These are phyloP conservation scores for Leucocoprinus sp. DNA, from an alignment of 768 basidiomycete genomes.

Conservation along the genomic window DNA sequence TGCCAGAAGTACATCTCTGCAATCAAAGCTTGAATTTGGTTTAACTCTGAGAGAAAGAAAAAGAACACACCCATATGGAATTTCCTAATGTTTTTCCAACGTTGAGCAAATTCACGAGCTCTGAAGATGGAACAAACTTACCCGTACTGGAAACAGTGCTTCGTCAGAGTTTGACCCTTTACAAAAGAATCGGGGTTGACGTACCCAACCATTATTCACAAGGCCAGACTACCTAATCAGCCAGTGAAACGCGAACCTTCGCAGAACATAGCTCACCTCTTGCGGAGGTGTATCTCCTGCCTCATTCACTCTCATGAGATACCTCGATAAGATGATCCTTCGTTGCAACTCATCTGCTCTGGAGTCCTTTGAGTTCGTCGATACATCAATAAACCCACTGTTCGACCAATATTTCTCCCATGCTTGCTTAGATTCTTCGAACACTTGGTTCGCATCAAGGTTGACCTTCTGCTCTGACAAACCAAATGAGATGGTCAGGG, in stretches of 20 bases:
- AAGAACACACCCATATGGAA: conserved; percentile 43
- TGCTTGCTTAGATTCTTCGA: conserved; percentile 24
- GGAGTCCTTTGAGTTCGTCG: conserved; percentile 39
- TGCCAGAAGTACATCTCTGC: conserved; percentile 55
- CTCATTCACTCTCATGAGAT: conserved; percentile 51
- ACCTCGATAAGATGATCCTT: conserved; percentile 46
- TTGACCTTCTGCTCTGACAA: conserved; percentile 12
- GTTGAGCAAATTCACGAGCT: too few species aligned
- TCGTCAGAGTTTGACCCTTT: not conserved
- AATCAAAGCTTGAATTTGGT: not conserved
- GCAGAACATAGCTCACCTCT: conserved; percentile 30
- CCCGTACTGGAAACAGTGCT: conserved; percentile 26
- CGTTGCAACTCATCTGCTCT: conserved; percentile 49
- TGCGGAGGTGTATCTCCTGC: conserved; percentile 50
- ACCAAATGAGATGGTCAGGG: conserved; percentile 29
- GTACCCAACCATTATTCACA: conserved; percentile 49
- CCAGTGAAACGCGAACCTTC: not conserved
- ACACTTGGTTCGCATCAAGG: conserved; percentile 20
- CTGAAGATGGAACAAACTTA: conserved; percentile 14
- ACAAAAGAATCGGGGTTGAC: conserved; percentile 14
- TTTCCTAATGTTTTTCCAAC: conserved; percentile 27
- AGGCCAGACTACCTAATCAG: conserved; percentile 34
- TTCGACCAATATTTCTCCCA: conserved; percentile 44
- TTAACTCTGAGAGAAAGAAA: not conserved
- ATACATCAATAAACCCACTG: conserved; percentile 44